phyloP scores from a whole-genome alignment of 805 yeast species.

The Cyberlindnera saturnus region DNA sequence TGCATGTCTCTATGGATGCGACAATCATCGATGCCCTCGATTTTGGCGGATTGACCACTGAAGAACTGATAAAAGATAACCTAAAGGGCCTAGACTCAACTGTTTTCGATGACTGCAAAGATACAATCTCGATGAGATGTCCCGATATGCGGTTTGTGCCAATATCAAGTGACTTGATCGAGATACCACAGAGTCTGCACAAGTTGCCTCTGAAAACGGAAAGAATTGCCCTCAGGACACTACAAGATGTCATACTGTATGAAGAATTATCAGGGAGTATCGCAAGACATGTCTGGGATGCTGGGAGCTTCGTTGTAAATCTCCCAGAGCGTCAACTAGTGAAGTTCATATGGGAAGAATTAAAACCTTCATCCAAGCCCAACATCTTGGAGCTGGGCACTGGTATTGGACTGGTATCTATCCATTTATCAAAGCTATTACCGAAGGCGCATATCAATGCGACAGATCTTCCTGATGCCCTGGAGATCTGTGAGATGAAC shows the following conservation, averaged over 20 bases:
- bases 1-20: constrained; percentile 2
- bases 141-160: constrained; percentile 8
- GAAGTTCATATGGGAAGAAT: constrained; percentile 4
- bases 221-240: constrained; percentile 12
- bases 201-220: constrained; percentile 16
- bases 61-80: constrained; percentile 8
- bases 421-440: constrained; percentile 23
- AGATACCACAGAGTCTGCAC: constrained; percentile 8
- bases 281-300: constrained; percentile 40
- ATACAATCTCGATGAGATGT: not conserved
- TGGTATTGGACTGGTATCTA: constrained; percentile 36
- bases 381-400: constrained; percentile 35
- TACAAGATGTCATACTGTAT: constrained; percentile 10
- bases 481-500: constrained; percentile 29
- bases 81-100: constrained; percentile 7
- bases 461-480: constrained; percentile 34
- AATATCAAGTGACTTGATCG: constrained; percentile 12
- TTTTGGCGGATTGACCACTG: constrained; percentile 3
- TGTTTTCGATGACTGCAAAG: constrained; percentile 3
- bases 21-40: constrained; percentile 10
- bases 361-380: not conserved
- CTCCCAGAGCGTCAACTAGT: constrained; percentile 5
- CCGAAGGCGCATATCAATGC: constrained; percentile 19
- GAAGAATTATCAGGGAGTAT: constrained; percentile 36
- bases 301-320: constrained; percentile 24